phyloP scores from a whole-genome alignment of 257 asterid species.

The Solanum rostratum region DNA sequence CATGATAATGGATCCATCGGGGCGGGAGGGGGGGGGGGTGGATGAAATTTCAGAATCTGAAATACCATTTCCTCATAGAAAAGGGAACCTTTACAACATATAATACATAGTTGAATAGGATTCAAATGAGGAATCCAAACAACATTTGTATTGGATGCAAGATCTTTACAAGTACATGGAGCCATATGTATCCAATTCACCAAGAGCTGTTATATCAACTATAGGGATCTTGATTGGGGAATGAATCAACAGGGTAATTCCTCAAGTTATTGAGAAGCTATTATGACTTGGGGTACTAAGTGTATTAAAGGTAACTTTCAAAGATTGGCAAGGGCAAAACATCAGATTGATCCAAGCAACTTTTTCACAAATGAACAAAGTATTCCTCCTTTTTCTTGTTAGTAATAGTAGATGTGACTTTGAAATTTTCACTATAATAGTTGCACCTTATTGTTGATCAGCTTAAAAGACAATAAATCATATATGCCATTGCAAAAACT shows the following conservation, averaged over 20 bases:
- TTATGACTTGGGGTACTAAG: conserved; percentile 9
- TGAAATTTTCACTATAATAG: neutral
- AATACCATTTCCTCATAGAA: conserved; percentile 22
- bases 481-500: too few species aligned
- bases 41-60: conserved; percentile 3
- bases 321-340: too few species aligned
- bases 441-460: neutral
- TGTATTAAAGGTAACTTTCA: conserved; percentile 5
- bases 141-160: too few species aligned
- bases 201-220: conserved; percentile 10
- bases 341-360: too few species aligned
- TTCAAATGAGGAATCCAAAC: too few species aligned
- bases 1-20: too few species aligned
- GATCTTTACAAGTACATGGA: too few species aligned
- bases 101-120: conserved; percentile 17
- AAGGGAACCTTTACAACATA: conserved; percentile 14
- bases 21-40: too few species aligned
- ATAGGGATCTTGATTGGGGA: conserved; percentile 22
- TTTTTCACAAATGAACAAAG: too few species aligned
- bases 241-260: neutral
- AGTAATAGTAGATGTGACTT: neutral
- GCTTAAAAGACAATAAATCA: too few species aligned
- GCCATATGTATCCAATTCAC: too few species aligned
- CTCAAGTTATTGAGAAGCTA: conserved; percentile 6
- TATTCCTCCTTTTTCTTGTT: neutral